These are phyloP conservation scores for Sporothrix luriei DNA, from an alignment of 2,329 filamentous ascomycete species.

Conservation along the genomic window DNA sequence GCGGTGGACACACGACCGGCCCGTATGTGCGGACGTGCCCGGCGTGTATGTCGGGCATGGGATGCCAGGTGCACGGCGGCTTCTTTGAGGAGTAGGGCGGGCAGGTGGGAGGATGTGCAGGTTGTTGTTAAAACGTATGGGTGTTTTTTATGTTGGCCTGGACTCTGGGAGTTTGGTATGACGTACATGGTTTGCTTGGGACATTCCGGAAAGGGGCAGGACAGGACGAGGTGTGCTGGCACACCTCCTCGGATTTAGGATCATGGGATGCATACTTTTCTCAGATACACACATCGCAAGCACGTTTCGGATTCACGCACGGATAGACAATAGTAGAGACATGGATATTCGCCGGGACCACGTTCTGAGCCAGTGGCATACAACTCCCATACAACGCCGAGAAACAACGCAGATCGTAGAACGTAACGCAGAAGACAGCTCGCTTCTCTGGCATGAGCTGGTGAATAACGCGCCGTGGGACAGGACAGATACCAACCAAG, in stretches of 20 bases:
- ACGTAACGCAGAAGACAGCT: not conserved
- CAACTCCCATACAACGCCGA: not conserved
- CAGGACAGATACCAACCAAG: too few species aligned
- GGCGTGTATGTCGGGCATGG: slow-evolving; percentile 34
- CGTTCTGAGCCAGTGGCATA: not conserved
- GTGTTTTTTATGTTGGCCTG: not conserved
- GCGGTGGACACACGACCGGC: not conserved
- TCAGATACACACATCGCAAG: not conserved
- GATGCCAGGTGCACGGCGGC: slow-evolving; percentile 33
- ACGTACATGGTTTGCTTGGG: not conserved
- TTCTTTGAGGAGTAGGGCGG: slow-evolving; percentile 31
- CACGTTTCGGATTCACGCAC: not conserved
- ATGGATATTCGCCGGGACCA: not conserved
- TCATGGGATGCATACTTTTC: not conserved
- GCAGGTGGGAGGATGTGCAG: not conserved
- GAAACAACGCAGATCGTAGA: not conserved
- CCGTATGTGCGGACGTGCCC: slow-evolving; percentile 27
- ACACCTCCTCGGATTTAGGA: not conserved
- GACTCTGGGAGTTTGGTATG: not conserved
- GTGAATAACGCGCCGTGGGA: too few species aligned
- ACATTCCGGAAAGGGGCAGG: not conserved
- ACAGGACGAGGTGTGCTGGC: slow-evolving; percentile 1
- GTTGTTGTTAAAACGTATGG: not conserved
- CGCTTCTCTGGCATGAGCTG: not conserved
- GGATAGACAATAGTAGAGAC: not conserved